Evolutionary conservation across 805 yeast species (phyloP), one percentile per base, ranked within the genome.

Genomic region (Metschnikowia kunwiensis): DNA sequence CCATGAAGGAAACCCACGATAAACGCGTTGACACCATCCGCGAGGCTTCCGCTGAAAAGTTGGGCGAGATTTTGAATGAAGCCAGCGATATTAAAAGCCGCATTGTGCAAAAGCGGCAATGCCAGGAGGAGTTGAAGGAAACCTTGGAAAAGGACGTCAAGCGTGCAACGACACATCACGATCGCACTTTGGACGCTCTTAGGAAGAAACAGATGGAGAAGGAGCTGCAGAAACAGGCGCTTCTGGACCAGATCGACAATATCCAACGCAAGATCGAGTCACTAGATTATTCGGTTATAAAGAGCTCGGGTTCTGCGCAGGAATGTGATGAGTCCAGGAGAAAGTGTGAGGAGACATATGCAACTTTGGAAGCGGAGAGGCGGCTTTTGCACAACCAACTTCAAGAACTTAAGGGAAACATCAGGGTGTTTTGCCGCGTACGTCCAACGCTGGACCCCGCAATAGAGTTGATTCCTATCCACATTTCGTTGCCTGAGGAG

Each of bases 371-470:
- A 47, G 57, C 65, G 0, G 52, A 65, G 24, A 67, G 96, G 42
- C 65, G 96, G 7, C 51, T 61, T 10, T 56, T 85, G 1, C 96
- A 87, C 52, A 80, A 86, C 53, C 70, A 68, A 43, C 63, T 91
- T 5, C 96, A 88, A 57, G 95, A 86, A 42, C 58, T 91, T 24
- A 85, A 88, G 58, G 97, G 98, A 1, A 93, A 87, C 51, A 88
- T 93, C 22, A 64, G 97, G 30, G 97, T 91, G 0, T 86, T 82
- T 50, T 91, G 97, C 55, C 70, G 98, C 24, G 70, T 91, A 5
- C 70, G 94, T 36, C 96, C 96, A 0, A 62, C 68, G 5, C 43
- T 58, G 3, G 15, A 14, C 14, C 5, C 33, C 3, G 12, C 13
- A 7, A 17, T 16, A 11, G 39, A 30, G 6, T 11, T 21, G 15